Percentiles rank a stretch among this genome's conserved stretches.
These are phyloP conservation scores for Mycogone perniciosa DNA, from an alignment of 2,329 filamentous ascomycete genomes.

Conservation along the genomic window DNA sequence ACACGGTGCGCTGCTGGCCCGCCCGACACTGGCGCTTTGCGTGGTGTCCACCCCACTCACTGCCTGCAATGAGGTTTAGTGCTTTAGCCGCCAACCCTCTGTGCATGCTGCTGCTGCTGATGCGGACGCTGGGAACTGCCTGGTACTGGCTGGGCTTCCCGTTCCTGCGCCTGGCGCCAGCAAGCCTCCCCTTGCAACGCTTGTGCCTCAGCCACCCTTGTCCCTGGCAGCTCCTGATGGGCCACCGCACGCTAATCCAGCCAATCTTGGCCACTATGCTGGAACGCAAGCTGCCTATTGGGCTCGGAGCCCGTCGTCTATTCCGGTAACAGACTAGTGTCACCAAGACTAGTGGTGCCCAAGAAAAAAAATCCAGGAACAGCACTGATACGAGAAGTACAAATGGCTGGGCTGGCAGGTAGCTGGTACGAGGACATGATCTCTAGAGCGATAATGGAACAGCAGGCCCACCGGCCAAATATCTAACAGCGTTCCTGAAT, in stretches of 20 bases:
- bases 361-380: slow-evolving; percentile 11
- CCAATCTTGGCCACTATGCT: slow-evolving; percentile 10
- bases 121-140: no score
- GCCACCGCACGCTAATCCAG: neutral
- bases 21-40: slow-evolving; percentile 6
- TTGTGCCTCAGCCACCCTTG: slow-evolving; percentile 1
- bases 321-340: slow-evolving; percentile 5
- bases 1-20: slow-evolving; percentile 7
- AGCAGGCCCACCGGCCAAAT: neutral
- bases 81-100: no score
- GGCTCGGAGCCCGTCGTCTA: slow-evolving; percentile 6
- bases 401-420: slow-evolving; percentile 10
- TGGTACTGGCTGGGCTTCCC: neutral
- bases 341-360: slow-evolving; percentile 6
- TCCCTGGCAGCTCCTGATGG: neutral
- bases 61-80: no score
- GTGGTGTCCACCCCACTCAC: neutral
- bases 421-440: slow-evolving; percentile 9
- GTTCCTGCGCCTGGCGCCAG: neutral
- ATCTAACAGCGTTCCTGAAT: slow-evolving; percentile 12
- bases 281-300: slow-evolving; percentile 13
- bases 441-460: neutral
- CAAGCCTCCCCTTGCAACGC: slow-evolving; percentile 2
- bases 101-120: no score
- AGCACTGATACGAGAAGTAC: slow-evolving; percentile 4